These are phyloP conservation scores for Epichloe sibirici DNA, from an alignment of 2,329 filamentous ascomycete genomes.

Conservation along the genomic window DNA sequence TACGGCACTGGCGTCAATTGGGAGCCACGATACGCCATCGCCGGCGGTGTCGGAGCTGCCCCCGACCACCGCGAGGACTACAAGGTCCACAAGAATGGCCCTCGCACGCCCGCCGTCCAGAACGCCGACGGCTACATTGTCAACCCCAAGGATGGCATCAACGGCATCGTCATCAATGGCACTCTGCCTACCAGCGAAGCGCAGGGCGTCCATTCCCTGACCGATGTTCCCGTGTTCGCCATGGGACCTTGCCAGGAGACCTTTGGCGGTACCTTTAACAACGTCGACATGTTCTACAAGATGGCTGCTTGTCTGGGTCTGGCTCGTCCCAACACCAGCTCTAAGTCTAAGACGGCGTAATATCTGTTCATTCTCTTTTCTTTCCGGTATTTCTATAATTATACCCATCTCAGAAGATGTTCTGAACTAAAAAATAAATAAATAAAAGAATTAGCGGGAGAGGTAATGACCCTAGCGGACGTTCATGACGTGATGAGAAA, in stretches of 20 bases:
- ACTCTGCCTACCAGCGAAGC: slow-evolving; percentile 51
- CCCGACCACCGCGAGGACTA: slow-evolving; percentile 71
- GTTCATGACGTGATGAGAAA: slow-evolving; percentile 2
- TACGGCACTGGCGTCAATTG: slow-evolving; percentile 69
- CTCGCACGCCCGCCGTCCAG: slow-evolving; percentile 48
- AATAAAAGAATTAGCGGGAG: background rate
- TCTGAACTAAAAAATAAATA: background rate
- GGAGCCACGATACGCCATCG: slow-evolving; percentile 74
- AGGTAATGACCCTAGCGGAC: background rate
- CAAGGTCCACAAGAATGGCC: slow-evolving; percentile 53
- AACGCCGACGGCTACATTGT: slow-evolving; percentile 43
- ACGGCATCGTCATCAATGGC: slow-evolving; percentile 64
- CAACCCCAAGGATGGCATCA: slow-evolving; percentile 52
- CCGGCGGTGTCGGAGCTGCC: slow-evolving; percentile 55
- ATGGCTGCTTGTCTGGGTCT: slow-evolving; percentile 58
- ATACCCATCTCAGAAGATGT: background rate
- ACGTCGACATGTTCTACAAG: slow-evolving; percentile 63
- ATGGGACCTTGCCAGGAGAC: slow-evolving; percentile 66
- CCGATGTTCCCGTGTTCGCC: slow-evolving; percentile 68
- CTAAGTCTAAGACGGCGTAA: slow-evolving; percentile 10
- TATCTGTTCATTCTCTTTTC: background rate
- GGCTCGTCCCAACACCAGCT: slow-evolving; percentile 15
- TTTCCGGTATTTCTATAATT: background rate
- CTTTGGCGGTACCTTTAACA: slow-evolving; percentile 61
- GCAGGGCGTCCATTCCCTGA: slow-evolving; percentile 65